Base-by-base conservation (phyloP, 768 basidiomycete species). In the Boletus rex-veris region DNA sequence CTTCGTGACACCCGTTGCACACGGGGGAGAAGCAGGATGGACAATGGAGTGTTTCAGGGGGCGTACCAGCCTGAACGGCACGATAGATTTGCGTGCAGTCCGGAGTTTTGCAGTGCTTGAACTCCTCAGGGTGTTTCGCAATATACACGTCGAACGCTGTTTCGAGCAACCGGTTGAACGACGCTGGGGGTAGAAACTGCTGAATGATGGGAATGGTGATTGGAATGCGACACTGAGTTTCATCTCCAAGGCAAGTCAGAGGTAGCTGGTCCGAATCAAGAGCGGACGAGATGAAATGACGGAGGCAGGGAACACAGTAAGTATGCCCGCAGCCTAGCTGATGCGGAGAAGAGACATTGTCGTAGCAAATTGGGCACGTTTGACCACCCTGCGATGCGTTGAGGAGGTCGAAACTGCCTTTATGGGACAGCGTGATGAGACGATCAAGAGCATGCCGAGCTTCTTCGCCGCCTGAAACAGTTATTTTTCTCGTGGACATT, bases 41-140 rank as follows among this genome's bases (percentile, higher is more conserved):
- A 52, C 89, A 91, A 47, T 82, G 82, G 4, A 87, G 64, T 0
- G 50, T 30, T 6, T 48, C 43, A n/a, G 62, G 30, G 1, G 75
- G 64, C 7, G 74, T 72, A 7, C 78, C 79, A 21, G 60, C 61
- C 5, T 72, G 67, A 0, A 74, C 76, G 4, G 75, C 64, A 15
- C 86, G 83, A 66, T 92, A 92, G 4, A 90, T 75, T 64, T 89
- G 85, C 0, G 73, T 73, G 55, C 90, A 92, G 63, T 91, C 87
- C 0, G 90, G 85, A 0, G 88, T 85, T 1, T 87, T 90, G 68
- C 90, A 92, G 61, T 80, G 86, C 55, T 80, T 78, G 61, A 85
- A 84, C 50, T 88, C 83, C 14, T 74, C 69, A 0, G 85, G 77
- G 40, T 77, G 78, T 10, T 78, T 72, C 48, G 81, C 79, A 15